A percentile compares a stretch with the other conserved stretches of the same genome.
Conservation (phyloP, 768 basidiomycete genomes). For the Phylloporus rhodoxanthus region DNA sequence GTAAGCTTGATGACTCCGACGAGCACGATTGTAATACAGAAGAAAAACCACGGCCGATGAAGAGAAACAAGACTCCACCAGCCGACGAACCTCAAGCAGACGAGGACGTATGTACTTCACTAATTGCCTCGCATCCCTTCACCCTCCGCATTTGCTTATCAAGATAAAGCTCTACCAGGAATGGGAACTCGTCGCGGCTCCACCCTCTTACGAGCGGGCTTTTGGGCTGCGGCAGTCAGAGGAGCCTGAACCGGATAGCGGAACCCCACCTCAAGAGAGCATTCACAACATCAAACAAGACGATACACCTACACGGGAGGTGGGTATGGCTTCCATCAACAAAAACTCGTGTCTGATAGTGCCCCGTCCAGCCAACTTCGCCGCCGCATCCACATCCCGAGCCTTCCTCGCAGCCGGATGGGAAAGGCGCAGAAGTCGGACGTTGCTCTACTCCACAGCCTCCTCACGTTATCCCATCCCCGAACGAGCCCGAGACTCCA, state of each 20-base stretch:
- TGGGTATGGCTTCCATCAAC: slow-evolving; percentile 3
- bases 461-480: neutral
- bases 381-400: neutral
- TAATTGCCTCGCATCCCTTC: neutral
- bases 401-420: slow-evolving; percentile 1
- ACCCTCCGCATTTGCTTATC: slow-evolving; percentile 15
- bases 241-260: slow-evolving; percentile 10
- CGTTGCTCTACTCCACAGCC: slow-evolving; percentile 11
- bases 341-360: slow-evolving; percentile 7
- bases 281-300: neutral
- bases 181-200: slow-evolving; percentile 31
- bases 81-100: slow-evolving; percentile 24
- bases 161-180: slow-evolving; percentile 21
- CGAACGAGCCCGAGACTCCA: slow-evolving; percentile 9
- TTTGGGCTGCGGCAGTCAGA: slow-evolving; percentile 7
- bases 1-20: slow-evolving; percentile 28
- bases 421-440: slow-evolving; percentile 9
- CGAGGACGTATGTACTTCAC: slow-evolving; percentile 22
- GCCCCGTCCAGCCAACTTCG: slow-evolving; percentile 10
- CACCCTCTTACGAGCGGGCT: slow-evolving; percentile 25
- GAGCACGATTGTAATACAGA: slow-evolving; percentile 27
- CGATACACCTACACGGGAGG: slow-evolving; percentile 11
- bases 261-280: slow-evolving; percentile 1
- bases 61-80: slow-evolving; percentile 41
- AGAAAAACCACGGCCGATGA: slow-evolving; percentile 23